These are phyloP conservation scores for Gymnopus androsaceus DNA, from an alignment of 1,284 basidiomycete genomes.

Conservation along the genomic window DNA sequence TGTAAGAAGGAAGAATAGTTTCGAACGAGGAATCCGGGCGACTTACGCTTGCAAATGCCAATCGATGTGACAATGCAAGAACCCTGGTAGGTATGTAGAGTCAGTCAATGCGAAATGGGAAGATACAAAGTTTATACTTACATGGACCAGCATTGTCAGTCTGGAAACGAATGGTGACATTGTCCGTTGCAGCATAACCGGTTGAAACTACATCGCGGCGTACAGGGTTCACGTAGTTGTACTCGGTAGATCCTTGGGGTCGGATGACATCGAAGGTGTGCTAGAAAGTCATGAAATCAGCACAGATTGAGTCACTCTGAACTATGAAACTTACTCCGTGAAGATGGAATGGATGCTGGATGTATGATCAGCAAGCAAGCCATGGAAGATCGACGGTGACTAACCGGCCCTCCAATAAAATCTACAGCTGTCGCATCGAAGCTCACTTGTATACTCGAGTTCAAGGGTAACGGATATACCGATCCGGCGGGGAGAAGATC, in stretches of 20 bases:
- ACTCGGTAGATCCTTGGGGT: conserved; percentile 33
- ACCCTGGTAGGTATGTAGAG: conserved; percentile 8
- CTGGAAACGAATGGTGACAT: conserved; percentile 42
- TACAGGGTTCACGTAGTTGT: conserved; percentile 44
- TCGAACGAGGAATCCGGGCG: conserved; percentile 9
- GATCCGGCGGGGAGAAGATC: too few species aligned
- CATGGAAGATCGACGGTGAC: too few species aligned
- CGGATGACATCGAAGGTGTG: conserved; percentile 45
- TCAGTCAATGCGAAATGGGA: not conserved
- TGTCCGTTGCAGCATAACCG: conserved; percentile 35
- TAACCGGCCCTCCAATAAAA: too few species aligned
- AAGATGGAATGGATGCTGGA: conserved; percentile 37
- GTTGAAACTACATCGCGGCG: conserved; percentile 20
- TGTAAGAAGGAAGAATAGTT: not conserved
- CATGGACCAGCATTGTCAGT: conserved; percentile 36
- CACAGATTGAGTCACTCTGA: not conserved
- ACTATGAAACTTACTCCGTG: conserved; percentile 31
- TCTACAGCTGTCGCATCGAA: too few species aligned
- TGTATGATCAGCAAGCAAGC: not conserved
- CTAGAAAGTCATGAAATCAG: conserved; percentile 21
- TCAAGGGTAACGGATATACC: too few species aligned
- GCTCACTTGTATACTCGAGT: too few species aligned
- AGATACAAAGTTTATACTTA: not conserved
- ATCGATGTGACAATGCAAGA: conserved; percentile 35
- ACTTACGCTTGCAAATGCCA: conserved; percentile 27